A percentile compares a stretch with the other conserved stretches of the same genome.
phyloP scores from a whole-genome alignment of 2,329 filamentous ascomycete genomes.

The Tolypocladium album region DNA sequence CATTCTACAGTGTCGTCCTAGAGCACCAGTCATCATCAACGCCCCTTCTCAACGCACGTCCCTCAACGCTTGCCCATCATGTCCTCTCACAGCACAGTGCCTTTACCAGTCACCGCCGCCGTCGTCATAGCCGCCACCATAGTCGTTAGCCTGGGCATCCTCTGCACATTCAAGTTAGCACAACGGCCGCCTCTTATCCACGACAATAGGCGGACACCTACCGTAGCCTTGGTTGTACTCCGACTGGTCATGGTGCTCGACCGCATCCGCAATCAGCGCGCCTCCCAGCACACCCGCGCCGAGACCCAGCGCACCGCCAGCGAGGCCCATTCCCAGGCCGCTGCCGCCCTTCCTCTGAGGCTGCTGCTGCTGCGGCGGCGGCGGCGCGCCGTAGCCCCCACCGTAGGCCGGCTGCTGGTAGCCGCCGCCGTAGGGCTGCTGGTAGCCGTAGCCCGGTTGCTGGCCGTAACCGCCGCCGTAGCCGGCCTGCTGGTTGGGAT shows the following conservation, averaged over 20 bases:
- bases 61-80: neutral
- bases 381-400: constrained; percentile 1
- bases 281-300: constrained; percentile 78
- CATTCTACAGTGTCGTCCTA: neutral
- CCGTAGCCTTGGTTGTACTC: constrained; percentile 38
- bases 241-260: constrained; percentile 50
- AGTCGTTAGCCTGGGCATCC: constrained; percentile 19
- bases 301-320: constrained; percentile 66
- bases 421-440: constrained; percentile 18
- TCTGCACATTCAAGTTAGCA: constrained; percentile 11
- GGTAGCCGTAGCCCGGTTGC: constrained; percentile 9
- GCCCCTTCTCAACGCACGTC: neutral
- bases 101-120: constrained; percentile 6
- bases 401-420: constrained; percentile 12
- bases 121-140: constrained; percentile 12
- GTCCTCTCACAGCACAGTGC: neutral
- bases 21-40: neutral
- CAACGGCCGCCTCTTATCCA: neutral
- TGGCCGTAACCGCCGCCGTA: constrained; percentile 4
- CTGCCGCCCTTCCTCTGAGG: constrained; percentile 30
- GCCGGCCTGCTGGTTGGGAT: neutral
- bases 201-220: constrained; percentile 12
- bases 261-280: constrained; percentile 55
- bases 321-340: constrained; percentile 45
- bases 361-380: constrained; percentile 8